A percentile compares a stretch with the other conserved stretches of the same genome.
These are phyloP conservation scores for Penicillium hesseltinei DNA, from an alignment of 2,329 filamentous ascomycete genomes.

Conservation along the genomic window DNA sequence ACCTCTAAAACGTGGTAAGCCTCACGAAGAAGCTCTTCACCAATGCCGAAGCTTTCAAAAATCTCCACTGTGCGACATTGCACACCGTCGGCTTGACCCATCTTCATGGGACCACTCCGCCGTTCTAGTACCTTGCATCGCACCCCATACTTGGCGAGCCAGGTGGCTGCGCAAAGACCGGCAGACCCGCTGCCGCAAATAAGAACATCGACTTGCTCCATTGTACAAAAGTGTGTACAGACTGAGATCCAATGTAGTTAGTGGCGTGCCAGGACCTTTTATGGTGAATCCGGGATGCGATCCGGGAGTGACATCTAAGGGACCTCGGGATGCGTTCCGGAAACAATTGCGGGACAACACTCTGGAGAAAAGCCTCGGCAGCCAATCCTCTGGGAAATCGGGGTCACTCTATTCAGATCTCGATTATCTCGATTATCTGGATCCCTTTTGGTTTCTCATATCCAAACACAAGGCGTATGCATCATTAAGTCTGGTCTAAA, in stretches of 20 bases:
- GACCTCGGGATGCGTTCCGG: constrained; percentile 13
- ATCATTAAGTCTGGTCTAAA: constrained; percentile 36
- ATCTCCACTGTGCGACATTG: constrained; percentile 62
- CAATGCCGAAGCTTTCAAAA: constrained; percentile 59
- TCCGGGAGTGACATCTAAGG: constrained; percentile 12
- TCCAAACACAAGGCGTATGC: constrained; percentile 15
- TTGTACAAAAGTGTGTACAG: background rate
- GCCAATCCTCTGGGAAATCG: background rate
- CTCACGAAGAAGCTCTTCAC: constrained; percentile 55
- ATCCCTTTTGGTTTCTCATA: background rate
- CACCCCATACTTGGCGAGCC: constrained; percentile 59
- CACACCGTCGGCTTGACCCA: constrained; percentile 64
- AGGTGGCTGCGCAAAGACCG: constrained; percentile 60
- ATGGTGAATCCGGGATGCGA: constrained; percentile 15
- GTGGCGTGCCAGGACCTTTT: constrained; percentile 1
- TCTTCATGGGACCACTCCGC: constrained; percentile 53
- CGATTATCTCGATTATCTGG: background rate
- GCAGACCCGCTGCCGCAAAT: constrained; percentile 63
- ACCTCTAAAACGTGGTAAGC: constrained; percentile 59
- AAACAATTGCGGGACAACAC: background rate
- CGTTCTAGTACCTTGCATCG: constrained; percentile 59
- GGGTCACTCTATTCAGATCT: background rate
- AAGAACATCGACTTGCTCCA: constrained; percentile 52
- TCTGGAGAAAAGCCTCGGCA: background rate
- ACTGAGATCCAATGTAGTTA: background rate